A percentile compares a stretch with the other conserved stretches of the same genome.
Conservation (phyloP, 129 eudicot genomes). For the Flaveria brownii region DNA sequence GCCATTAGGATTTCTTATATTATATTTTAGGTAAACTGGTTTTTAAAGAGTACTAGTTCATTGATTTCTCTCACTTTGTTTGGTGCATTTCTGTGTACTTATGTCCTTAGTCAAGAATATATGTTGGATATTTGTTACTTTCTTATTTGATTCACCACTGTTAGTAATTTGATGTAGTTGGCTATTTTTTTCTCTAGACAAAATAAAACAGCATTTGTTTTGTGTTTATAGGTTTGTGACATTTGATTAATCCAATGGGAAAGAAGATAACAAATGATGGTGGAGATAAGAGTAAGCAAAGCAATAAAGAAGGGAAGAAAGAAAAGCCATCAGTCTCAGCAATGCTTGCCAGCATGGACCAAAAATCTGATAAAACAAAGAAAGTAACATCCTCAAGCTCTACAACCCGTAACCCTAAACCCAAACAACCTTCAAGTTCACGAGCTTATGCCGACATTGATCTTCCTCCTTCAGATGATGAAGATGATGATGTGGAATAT, state of each 20-base stretch:
- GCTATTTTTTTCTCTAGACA: neutral
- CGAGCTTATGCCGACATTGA: constrained; percentile 14
- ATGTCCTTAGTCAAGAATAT: no score
- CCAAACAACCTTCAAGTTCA: neutral
- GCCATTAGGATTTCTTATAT: no score
- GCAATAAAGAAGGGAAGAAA: constrained; percentile 13
- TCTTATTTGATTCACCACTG: neutral
- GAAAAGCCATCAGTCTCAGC: constrained; percentile 2
- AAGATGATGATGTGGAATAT: neutral
- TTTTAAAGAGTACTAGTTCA: no score
- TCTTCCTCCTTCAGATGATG: constrained; percentile 12
- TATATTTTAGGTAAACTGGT: no score
- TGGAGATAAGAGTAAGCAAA: constrained; percentile 1
- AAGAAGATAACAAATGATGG: constrained; percentile 2
- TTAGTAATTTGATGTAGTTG: neutral
- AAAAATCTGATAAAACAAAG: neutral
- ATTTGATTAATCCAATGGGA: neutral
- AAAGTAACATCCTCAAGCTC: constrained; percentile 2
- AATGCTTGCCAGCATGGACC: constrained; percentile 8
- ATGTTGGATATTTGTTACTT: neutral
- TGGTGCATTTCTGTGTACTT: no score
- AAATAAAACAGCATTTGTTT: neutral
- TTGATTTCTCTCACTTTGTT: no score
- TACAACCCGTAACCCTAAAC: neutral
- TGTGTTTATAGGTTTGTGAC: constrained; percentile 1